Conservation (phyloP, 345 rosid genomes). For the Salix caprea region DNA sequence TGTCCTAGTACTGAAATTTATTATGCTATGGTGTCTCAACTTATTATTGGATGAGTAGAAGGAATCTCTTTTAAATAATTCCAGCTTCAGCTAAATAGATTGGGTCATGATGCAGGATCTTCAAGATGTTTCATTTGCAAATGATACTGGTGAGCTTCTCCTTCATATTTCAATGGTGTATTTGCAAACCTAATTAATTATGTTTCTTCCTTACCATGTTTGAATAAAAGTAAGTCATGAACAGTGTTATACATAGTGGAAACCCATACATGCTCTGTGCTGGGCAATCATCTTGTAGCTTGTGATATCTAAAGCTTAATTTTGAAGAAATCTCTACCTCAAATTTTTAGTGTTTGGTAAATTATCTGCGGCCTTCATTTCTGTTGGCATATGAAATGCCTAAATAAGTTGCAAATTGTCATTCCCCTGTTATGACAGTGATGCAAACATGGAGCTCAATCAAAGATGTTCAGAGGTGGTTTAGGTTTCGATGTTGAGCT, state of each 20-base stretch:
- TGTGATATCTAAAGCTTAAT: background rate
- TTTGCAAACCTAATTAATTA: background rate
- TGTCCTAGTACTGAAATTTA: background rate
- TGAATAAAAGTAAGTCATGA: background rate
- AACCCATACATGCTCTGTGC: background rate
- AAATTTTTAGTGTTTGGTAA: background rate
- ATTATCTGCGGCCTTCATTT: background rate
- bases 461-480: background rate
- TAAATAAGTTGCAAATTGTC: background rate
- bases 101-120: slow-evolving; percentile 55
- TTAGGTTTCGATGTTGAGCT: background rate
- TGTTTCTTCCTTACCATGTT: background rate
- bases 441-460: background rate
- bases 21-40: background rate
- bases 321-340: background rate
- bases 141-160: slow-evolving; percentile 74
- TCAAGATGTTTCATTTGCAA: slow-evolving; percentile 40
- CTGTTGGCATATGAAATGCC: background rate
- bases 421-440: background rate
- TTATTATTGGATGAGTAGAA: background rate
- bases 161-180: background rate
- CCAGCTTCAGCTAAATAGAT: slow-evolving; percentile 9
- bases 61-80: background rate
- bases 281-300: background rate
- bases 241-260: background rate